These are phyloP conservation scores for Arabis alpina DNA, from an alignment of 345 rosid genomes.

Conservation along the genomic window DNA sequence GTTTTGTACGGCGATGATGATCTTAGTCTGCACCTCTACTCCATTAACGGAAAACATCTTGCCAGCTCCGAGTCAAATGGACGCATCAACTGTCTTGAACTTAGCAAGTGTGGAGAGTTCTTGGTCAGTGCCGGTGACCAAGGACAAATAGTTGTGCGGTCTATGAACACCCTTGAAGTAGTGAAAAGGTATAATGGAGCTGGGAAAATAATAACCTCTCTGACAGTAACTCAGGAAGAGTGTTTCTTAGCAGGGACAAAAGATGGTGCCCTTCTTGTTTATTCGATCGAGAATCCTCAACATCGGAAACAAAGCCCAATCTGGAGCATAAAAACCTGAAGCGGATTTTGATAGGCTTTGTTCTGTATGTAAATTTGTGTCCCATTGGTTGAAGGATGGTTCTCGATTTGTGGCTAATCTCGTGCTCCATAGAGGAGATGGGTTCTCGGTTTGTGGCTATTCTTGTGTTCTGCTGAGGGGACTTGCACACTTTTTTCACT, in stretches of 20 bases:
- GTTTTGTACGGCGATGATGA: conserved; percentile 87
- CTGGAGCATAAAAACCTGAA: conserved; percentile 58
- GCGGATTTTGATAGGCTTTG: conserved; percentile 34
- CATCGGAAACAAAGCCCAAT: conserved; percentile 55
- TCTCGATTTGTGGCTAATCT: conserved; percentile 33
- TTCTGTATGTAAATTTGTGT: conserved; percentile 29
- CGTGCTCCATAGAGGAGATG: no score
- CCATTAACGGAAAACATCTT: conserved; percentile 92
- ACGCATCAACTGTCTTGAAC: conserved; percentile 87
- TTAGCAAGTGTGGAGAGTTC: conserved; percentile 85
- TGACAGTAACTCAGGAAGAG: conserved; percentile 84
- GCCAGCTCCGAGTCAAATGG: conserved; percentile 91
- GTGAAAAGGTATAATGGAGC: conserved; percentile 73
- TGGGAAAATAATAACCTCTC: conserved; percentile 80
- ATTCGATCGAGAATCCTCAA: conserved; percentile 86
- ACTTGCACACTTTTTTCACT: not conserved
- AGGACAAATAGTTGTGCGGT: conserved; percentile 86
- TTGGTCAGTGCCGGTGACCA: conserved; percentile 97
- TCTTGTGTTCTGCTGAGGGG: conserved; percentile 30
- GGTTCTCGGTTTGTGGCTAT: conserved; percentile 33
- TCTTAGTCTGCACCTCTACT: conserved; percentile 86
- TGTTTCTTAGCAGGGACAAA: conserved; percentile 96
- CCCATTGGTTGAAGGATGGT: conserved; percentile 14
- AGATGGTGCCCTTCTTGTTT: conserved; percentile 91
- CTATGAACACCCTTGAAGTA: conserved; percentile 88